Evolutionary conservation across 2,329 filamentous ascomycete species (phyloP), one percentile per base, ranked within the genome.

Genomic region (Alternaria infectoria): DNA sequence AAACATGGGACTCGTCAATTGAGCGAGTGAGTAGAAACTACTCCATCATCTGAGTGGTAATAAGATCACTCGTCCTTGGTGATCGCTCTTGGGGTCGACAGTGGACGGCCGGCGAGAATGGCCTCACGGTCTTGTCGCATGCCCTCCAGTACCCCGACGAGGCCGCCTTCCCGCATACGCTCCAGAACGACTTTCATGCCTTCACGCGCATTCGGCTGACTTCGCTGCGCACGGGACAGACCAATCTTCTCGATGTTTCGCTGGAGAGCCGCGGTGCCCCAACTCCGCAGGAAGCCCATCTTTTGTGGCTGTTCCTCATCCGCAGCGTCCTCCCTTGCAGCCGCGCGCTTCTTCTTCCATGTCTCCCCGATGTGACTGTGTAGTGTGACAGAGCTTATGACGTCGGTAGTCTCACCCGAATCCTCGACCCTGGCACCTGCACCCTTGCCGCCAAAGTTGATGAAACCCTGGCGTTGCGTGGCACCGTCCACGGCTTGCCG

Each of bases 101-200:
- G 54, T 5, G 72, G 64, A 15, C 65, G 72, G 2, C 75, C 75
- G 4, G 72, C 72, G 9, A 77, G 63, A 10, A 78, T 77, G 28
- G 74, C 61, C 69, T 87, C 84, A 44, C 86, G 83, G 73, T 91
- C 89, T 70, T 83, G 82, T 55, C 88, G 83, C 89, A 91, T 91
- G 26, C 89, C 89, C 68, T 91, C 90, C 28, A 92, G 80, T n/a
- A 91, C 90, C 21, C 81, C 89, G 15, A 91, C 88, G 17, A 92
- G 81, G 1, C 90, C 90, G 43, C 90, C 90, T 61, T 84, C 83
- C 57, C 90, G 83, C 74, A 92, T 79, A 51, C 92, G 85, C 79
- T 93, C 91, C 21, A 96, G 84, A 9, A 96, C 92, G 40, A 94
- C 88, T 60, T 88, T 89, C 92, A 96, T 95, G 52, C 92, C 92